A percentile compares a stretch with the other conserved stretches of the same genome.
Conservation (phyloP, 176 grass and related monocot genomes). For the Coix lacrymajobi region DNA sequence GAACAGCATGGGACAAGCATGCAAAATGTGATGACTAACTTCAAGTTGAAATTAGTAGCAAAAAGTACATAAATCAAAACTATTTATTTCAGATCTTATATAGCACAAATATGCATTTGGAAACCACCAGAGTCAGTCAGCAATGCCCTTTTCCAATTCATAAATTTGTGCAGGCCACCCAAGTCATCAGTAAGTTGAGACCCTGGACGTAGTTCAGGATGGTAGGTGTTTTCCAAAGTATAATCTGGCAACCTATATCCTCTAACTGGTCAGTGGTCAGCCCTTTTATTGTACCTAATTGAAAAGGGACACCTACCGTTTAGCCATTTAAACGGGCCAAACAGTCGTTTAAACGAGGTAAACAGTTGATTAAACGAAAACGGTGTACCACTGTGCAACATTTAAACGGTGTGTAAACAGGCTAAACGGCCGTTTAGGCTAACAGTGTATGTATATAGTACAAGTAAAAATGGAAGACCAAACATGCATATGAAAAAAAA, state of each 20-base stretch:
- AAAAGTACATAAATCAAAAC: not conserved
- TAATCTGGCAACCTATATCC: conserved; percentile 96
- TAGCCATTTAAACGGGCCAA: no score
- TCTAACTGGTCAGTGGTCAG: no score
- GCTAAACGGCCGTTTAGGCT: no score
- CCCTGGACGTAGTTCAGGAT: conserved; percentile 86
- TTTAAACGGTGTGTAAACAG: no score
- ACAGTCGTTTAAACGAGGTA: no score
- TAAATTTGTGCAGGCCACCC: conserved; percentile 93
- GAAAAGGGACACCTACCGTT: no score
- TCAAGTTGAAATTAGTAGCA: not conserved
- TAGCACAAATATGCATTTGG: conserved; percentile 56
- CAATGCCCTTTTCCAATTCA: conserved; percentile 96
- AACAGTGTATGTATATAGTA: not conserved
- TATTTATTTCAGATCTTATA: conserved; percentile 14
- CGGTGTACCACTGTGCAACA: no score
- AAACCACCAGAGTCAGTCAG: conserved; percentile 97
- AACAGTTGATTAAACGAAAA: no score
- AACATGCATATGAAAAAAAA: not conserved
- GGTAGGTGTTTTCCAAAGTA: conserved; percentile 97
- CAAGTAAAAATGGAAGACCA: not conserved
- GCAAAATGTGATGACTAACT: not conserved
- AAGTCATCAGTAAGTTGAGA: conserved; percentile 81
- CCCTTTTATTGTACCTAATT: no score
- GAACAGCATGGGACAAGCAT: not conserved